Conservation (phyloP, 75 land plant species). For the Adiantum capillusveneris region DNA sequence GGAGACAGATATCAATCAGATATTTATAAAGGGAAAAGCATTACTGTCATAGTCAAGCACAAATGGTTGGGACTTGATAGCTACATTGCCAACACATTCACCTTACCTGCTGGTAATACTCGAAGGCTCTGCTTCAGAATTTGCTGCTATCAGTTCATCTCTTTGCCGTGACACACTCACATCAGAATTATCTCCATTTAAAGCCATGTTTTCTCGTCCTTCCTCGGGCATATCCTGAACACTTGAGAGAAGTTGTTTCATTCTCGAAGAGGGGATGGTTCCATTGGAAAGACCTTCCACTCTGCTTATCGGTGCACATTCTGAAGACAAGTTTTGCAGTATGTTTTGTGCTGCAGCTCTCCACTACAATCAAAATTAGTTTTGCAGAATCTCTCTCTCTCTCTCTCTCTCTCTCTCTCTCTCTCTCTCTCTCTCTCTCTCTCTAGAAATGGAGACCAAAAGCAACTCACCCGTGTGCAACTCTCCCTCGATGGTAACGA, state of each 20-base stretch:
- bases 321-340: background rate
- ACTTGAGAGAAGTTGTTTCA: background rate
- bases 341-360: background rate
- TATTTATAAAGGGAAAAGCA: too few species aligned
- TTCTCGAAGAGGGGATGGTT: background rate
- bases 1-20: background rate
- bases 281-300: background rate
- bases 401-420: conserved; percentile 8
- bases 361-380: background rate
- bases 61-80: background rate
- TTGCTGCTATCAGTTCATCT: too few species aligned
- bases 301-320: background rate
- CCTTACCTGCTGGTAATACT: too few species aligned
- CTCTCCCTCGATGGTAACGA: background rate
- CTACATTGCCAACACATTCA: background rate
- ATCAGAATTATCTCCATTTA: too few species aligned
- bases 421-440: conserved; percentile 8
- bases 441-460: too few species aligned
- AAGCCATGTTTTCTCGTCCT: too few species aligned
- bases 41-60: too few species aligned
- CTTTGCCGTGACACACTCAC: too few species aligned
- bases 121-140: too few species aligned
- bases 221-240: too few species aligned
- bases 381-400: background rate
- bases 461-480: too few species aligned